phyloP scores from a whole-genome alignment of 805 yeast species.

The Starmerella vaccinii region DNA sequence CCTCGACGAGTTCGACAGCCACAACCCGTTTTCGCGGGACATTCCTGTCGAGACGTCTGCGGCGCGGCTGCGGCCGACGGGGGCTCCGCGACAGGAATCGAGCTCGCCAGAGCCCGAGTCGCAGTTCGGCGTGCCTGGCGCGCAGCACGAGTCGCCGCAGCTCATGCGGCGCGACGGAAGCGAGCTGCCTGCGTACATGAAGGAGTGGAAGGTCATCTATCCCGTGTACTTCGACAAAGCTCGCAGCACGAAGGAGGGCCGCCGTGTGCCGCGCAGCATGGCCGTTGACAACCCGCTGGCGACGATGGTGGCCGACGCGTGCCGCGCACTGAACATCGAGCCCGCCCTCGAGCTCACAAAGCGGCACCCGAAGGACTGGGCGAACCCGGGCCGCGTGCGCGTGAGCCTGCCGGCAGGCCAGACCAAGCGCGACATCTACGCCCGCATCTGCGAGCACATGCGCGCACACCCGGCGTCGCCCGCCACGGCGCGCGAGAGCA shows the following conservation, averaged over 20 bases:
- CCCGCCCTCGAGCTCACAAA: constrained; percentile 50
- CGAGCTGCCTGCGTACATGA: constrained; percentile 53
- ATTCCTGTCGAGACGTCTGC: constrained; percentile 25
- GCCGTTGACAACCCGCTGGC: constrained; percentile 88
- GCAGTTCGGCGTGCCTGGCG: background rate
- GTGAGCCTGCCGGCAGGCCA: constrained; percentile 44
- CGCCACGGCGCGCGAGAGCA: constrained; percentile 37
- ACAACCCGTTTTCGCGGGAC: constrained; percentile 30
- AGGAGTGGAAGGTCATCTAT: constrained; percentile 62
- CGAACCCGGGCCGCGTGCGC: constrained; percentile 93
- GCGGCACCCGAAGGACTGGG: constrained; percentile 91
- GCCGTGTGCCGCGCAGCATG: constrained; percentile 57
- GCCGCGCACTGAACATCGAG: constrained; percentile 32
- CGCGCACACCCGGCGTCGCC: constrained; percentile 59
- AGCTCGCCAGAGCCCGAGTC: background rate
- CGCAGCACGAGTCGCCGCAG: background rate
- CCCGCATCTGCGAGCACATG: constrained; percentile 51
- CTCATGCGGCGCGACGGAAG: background rate
- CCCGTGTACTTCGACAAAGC: constrained; percentile 86
- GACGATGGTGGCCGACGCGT: constrained; percentile 66
- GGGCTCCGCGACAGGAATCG: background rate
- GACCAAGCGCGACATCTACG: constrained; percentile 54
- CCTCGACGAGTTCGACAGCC: constrained; percentile 75
- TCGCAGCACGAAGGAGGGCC: constrained; percentile 68
- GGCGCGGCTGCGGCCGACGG: constrained; percentile 21